These are phyloP conservation scores for Hypoxylon rubiginosum DNA, from an alignment of 2,329 filamentous ascomycete genomes.

Conservation along the genomic window DNA sequence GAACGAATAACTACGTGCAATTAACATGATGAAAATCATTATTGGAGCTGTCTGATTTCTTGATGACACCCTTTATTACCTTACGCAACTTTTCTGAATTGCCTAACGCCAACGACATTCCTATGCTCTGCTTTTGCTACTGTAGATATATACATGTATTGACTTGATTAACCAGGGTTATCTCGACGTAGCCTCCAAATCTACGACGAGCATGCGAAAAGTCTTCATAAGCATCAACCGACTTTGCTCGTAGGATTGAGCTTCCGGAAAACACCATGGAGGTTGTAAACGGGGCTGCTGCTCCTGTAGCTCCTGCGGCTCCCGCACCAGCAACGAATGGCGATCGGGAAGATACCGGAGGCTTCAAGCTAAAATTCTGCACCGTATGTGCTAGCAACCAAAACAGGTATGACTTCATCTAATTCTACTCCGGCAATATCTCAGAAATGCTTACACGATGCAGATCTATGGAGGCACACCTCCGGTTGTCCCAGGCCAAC, in stretches of 20 bases:
- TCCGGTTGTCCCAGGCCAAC: slow-evolving; percentile 84
- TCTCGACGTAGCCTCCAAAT: neutral
- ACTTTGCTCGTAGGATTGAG: slow-evolving; percentile 30
- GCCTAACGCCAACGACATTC: slow-evolving; percentile 4
- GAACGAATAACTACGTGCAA: slow-evolving; percentile 1
- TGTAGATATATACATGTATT: slow-evolving; percentile 10
- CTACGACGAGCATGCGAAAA: slow-evolving; percentile 29
- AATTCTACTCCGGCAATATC: neutral
- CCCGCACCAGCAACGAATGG: slow-evolving; percentile 57
- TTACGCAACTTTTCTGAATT: slow-evolving; percentile 68
- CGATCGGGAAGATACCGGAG: slow-evolving; percentile 65
- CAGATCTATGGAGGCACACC: slow-evolving; percentile 98
- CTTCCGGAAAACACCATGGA: slow-evolving; percentile 52
- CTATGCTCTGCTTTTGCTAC: slow-evolving; percentile 40
- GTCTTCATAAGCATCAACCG: slow-evolving; percentile 13
- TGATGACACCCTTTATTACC: slow-evolving; percentile 69
- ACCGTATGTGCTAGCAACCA: slow-evolving; percentile 99
- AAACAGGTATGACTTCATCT: slow-evolving; percentile 76
- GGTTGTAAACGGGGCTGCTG: slow-evolving; percentile 55
- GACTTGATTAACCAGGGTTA: slow-evolving; percentile 5
- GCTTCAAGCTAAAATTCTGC: slow-evolving; percentile 94
- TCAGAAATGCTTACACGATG: slow-evolving; percentile 31
- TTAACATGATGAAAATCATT: slow-evolving; percentile 60
- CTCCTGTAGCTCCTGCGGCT: slow-evolving; percentile 9
- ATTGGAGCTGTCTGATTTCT: slow-evolving; percentile 83